A percentile compares a stretch with the other conserved stretches of the same genome.
Conservation (phyloP, 2,329 filamentous ascomycete species). For the Stachybotrys chartarum region DNA sequence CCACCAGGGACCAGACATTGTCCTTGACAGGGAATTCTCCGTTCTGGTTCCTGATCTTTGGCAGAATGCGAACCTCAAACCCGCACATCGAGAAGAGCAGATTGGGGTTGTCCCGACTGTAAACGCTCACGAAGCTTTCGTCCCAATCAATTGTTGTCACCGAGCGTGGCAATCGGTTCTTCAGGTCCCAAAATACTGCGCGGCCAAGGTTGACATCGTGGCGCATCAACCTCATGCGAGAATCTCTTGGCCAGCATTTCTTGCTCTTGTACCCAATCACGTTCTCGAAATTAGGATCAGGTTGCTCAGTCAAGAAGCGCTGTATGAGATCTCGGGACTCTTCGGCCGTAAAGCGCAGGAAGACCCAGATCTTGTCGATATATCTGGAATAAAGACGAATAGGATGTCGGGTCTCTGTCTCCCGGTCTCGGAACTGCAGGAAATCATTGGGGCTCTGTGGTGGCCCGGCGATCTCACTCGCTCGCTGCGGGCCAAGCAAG, state of each 20-base stretch:
- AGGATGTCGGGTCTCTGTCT: constrained; percentile 86
- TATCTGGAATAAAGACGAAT: constrained; percentile 97
- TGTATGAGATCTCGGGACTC: constrained; percentile 95
- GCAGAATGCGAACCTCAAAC: constrained; percentile 93
- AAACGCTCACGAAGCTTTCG: constrained; percentile 95
- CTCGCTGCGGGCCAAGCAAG: constrained; percentile 84
- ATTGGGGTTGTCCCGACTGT: constrained; percentile 96
- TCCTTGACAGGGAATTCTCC: constrained; percentile 98
- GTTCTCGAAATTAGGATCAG: constrained; percentile 98
- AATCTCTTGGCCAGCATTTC: constrained; percentile 98
- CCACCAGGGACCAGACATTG: constrained; percentile 94
- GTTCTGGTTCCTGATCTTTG: constrained; percentile 89
- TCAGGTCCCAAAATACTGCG: constrained; percentile 97
- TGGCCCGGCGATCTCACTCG: constrained; percentile 95
- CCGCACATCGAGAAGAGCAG: constrained; percentile 96
- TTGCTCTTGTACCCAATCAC: constrained; percentile 99
- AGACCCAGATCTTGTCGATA: constrained; percentile 98
- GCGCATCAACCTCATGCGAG: constrained; percentile 95
- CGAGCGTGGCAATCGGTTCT: constrained; percentile 89
- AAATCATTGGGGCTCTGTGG: constrained; percentile 95
- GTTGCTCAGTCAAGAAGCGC: constrained; percentile 94
- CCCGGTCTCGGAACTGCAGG: constrained; percentile 88
- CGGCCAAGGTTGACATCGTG: constrained; percentile 97
- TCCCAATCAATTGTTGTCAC: constrained; percentile 99
- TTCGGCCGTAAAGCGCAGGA: constrained; percentile 87